Evolutionary conservation across 257 asterid genomes (phyloP).

Genomic region (Coffea canephora): DNA sequence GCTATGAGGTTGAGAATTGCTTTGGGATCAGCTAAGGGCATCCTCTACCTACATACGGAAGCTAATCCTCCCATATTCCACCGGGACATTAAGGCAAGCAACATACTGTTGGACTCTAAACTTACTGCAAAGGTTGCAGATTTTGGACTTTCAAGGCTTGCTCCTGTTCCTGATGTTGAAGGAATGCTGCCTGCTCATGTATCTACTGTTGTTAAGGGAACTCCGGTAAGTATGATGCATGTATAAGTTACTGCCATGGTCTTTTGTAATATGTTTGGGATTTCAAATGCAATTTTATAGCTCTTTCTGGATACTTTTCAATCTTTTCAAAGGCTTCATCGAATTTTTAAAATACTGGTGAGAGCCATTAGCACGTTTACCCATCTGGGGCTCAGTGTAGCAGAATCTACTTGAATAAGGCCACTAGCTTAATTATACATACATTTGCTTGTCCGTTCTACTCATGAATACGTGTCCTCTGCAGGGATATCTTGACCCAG

Average conservation of each 20-base stretch:
- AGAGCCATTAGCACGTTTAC: background rate
- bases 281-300: background rate
- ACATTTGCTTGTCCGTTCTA: background rate
- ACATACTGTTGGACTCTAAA: constrained; percentile 74
- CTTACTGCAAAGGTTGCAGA: constrained; percentile 88
- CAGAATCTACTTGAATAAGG: background rate
- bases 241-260: background rate
- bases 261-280: background rate
- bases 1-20: constrained; percentile 75
- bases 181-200: constrained; percentile 74
- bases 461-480: constrained; percentile 6
- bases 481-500: constrained; percentile 99
- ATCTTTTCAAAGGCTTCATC: background rate
- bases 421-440: background rate
- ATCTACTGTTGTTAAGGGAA: constrained; percentile 94
- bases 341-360: background rate
- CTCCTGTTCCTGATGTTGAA: constrained; percentile 80
- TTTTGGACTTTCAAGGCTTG: constrained; percentile 91
- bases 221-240: constrained; percentile 64
- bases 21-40: constrained; percentile 80
- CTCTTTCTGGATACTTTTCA: background rate
- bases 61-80: constrained; percentile 99
- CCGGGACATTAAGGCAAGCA: constrained; percentile 95
- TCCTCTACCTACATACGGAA: constrained; percentile 91
- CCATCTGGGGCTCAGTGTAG: background rate